Conservation (phyloP, 306 rosid species). For the Vigna angularis region DNA sequence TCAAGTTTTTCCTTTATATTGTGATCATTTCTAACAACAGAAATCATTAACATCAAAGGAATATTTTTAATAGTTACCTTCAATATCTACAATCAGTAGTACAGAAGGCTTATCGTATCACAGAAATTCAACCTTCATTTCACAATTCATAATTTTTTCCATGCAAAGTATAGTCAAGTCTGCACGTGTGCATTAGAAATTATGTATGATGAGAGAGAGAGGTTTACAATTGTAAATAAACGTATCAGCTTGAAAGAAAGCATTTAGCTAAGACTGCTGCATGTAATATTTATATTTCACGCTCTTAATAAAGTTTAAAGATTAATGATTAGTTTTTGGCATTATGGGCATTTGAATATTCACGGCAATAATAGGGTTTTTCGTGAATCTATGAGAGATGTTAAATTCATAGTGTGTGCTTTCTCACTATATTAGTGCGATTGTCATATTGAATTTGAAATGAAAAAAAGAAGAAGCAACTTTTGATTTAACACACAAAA, state of each 20-base stretch:
- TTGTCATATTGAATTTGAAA: constrained; percentile 48
- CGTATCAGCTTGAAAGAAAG: constrained; percentile 17
- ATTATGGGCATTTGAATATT: constrained; percentile 41
- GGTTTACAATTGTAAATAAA: constrained; percentile 11
- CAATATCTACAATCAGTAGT: neutral
- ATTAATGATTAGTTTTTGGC: constrained; percentile 44
- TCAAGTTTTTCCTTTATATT: neutral
- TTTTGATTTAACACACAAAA: constrained; percentile 31
- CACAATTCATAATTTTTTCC: too few relatives aligned
- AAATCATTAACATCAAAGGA: neutral
- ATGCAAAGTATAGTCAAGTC: too few relatives aligned
- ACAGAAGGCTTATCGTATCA: neutral
- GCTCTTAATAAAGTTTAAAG: constrained; percentile 38
- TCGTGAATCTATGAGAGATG: constrained; percentile 21
- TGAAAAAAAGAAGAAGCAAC: constrained; percentile 34
- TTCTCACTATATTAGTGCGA: constrained; percentile 50
- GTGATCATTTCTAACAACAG: neutral
- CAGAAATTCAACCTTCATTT: neutral
- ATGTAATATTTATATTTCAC: constrained; percentile 39
- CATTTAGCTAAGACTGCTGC: neutral
- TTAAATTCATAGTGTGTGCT: constrained; percentile 34
- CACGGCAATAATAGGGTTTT: constrained; percentile 28
- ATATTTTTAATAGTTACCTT: neutral
- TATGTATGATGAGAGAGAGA: neutral
- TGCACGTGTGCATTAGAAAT: constrained; percentile 35